Evolutionary conservation across 164 flowering plant species (phyloP).

Genomic region (Santalum album): DNA sequence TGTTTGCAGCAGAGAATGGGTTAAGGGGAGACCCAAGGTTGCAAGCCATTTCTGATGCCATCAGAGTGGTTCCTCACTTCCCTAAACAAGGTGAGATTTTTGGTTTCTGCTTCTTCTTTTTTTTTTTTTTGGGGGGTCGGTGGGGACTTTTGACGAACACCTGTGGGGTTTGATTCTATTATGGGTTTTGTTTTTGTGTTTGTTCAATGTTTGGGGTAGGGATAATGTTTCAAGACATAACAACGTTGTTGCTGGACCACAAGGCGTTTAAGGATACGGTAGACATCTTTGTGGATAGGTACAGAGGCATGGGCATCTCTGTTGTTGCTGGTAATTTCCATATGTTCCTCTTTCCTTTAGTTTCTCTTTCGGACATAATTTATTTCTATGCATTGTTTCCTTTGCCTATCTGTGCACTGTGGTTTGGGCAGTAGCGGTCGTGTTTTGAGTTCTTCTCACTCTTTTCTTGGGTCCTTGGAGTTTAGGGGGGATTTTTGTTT

Average conservation of each 20-base stretch:
- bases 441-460: too few species aligned
- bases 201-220: constrained; percentile 29
- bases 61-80: constrained; percentile 73
- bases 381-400: neutral
- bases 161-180: constrained; percentile 6
- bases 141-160: neutral
- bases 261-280: constrained; percentile 78
- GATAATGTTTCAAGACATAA: constrained; percentile 93
- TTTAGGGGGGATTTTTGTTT: too few species aligned
- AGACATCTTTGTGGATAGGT: constrained; percentile 81
- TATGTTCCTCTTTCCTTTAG: neutral
- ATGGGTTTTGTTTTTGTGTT: constrained; percentile 7
- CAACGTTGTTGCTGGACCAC: constrained; percentile 68
- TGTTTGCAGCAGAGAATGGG: constrained; percentile 65
- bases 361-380: neutral
- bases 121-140: neutral
- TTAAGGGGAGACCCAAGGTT: constrained; percentile 64
- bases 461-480: too few species aligned
- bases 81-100: constrained; percentile 61
- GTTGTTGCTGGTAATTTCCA: constrained; percentile 72
- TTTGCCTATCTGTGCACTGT: too few species aligned
- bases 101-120: neutral
- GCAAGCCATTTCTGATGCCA: constrained; percentile 48
- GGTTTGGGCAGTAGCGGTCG: too few species aligned
- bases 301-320: constrained; percentile 70